Evolutionary conservation across 2,329 filamentous ascomycete genomes (phyloP), one percentile per base, ranked within the genome.

Genomic region (Emmonsiellopsis sp.): DNA sequence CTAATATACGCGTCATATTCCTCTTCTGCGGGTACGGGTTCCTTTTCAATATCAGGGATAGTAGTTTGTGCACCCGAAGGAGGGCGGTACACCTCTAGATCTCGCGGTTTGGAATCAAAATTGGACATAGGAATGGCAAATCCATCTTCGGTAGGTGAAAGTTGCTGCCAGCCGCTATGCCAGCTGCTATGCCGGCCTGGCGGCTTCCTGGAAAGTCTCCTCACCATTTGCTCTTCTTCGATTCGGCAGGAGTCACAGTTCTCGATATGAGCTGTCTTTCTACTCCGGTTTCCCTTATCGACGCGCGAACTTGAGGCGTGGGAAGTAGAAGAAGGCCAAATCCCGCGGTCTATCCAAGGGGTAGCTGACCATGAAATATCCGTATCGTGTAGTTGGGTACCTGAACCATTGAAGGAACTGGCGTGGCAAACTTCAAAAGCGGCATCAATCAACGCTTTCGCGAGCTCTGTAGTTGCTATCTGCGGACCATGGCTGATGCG

Each of bases 171-270:
- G 21, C 21, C 21, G 21, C 21, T 27, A 27, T 27, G 21, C 21
- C 21, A 27, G 21, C 21, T 27, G 21, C 3, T 27, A 27, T 27
- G 21, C 21, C 21, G 5, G 21, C 21, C 21, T 27, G 21, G 21
- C 21, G 21, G 21, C 21, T 27, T 27, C 3, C 5, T 27, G 21
- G 21, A 14, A 17, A 8, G 6, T 3, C 21, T 33, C 32, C 47
- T 40, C 32, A 39, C 36, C 47, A 49, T 56, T 27, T 58, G 63
- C 45, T 61, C 60, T 39, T 62, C 56, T 48, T 66, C 63, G 56
- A 76, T 72, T 42, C 67, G 69, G 63, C 77, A 80, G 32, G 72
- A 70, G 57, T 76, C 70, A 57, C 77, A 80, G 52, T 78, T 78
- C 53, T 74, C 69, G 42, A 79, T 64, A 57, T 80, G 73, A 51